These are phyloP conservation scores for Fusarium longipes DNA, from an alignment of 2,329 filamentous ascomycete genomes.

Conservation along the genomic window DNA sequence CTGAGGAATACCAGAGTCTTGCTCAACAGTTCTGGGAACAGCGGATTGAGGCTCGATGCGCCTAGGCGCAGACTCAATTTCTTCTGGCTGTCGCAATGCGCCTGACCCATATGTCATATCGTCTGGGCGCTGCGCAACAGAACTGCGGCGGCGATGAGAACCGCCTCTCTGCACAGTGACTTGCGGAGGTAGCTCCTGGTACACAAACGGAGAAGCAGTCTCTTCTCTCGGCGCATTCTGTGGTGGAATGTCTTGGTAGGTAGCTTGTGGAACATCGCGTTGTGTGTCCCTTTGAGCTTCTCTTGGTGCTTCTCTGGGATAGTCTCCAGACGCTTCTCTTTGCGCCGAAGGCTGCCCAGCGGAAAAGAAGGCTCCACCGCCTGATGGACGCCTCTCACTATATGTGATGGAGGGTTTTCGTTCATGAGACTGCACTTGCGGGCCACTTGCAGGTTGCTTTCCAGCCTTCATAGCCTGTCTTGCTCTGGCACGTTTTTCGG, in stretches of 20 bases:
- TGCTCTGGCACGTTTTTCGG: slow-evolving; percentile 79
- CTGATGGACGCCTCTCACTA: slow-evolving; percentile 33
- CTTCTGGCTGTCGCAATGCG: slow-evolving; percentile 39
- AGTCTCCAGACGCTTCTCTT: slow-evolving; percentile 30
- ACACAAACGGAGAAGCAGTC: slow-evolving; percentile 22
- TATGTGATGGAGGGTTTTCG: slow-evolving; percentile 38
- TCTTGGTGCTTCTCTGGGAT: slow-evolving; percentile 20
- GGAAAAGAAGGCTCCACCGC: slow-evolving; percentile 23
- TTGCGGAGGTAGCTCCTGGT: slow-evolving; percentile 29
- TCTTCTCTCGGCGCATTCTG: slow-evolving; percentile 26
- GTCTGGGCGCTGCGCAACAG: slow-evolving; percentile 39
- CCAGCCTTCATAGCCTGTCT: slow-evolving; percentile 58
- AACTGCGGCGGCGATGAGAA: slow-evolving; percentile 36
- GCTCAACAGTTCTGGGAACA: slow-evolving; percentile 59
- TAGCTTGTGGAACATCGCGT: slow-evolving; percentile 22
- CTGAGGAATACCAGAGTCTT: slow-evolving; percentile 56
- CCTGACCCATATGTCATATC: slow-evolving; percentile 36
- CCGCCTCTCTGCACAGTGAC: slow-evolving; percentile 32
- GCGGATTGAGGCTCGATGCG: slow-evolving; percentile 45
- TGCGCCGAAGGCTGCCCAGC: slow-evolving; percentile 25
- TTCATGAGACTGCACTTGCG: slow-evolving; percentile 40
- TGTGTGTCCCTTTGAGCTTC: slow-evolving; percentile 25
- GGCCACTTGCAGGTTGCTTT: slow-evolving; percentile 34
- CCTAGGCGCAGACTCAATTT: slow-evolving; percentile 22
- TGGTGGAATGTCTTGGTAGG: slow-evolving; percentile 19